Evolutionary conservation across 371 early-diverging fungal genomes (phyloP), one percentile per base, ranked within the genome.

Genomic region (Neoconidiobolus thromboides): DNA sequence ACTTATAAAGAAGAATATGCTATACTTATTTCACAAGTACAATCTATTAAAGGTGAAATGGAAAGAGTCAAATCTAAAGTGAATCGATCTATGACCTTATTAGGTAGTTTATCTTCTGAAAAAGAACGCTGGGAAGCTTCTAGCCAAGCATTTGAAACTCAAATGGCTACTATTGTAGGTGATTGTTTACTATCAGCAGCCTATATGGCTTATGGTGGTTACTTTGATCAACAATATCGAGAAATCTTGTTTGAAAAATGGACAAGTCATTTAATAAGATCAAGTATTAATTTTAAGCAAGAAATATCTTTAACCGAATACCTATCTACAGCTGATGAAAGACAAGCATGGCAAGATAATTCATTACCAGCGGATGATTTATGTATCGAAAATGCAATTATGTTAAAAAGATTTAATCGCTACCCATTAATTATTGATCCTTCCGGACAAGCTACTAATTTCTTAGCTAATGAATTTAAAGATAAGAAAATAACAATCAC

Each of bases 391-490:
- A 97, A 98, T 68, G 96, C 97, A 39, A 87, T 96, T 61, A 96
- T 97, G 85, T 74, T 97, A 43, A 82, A 90, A 64, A 83, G 88
- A 37, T 90, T 84, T 74, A 90, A 93, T 70, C 80, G 97, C 61
- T 97, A 93, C 68, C 96, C 98, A 47, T 75, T 98, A 50, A 81
- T 98, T 59, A 91, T 98, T 67, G 99, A 97, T 76, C 97, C 98
- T 1, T 86, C 93, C 37, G 96, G 95, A 43, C 87, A 94, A 63
- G 96, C 95, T 0, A 79, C 90, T 9, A 71, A 81, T 36, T 96
- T 92, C 74, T 72, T 98, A 68, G 75, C 80, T 64, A 90, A 89
- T 63, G 84, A 86, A 65, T 89, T 82, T 76, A 81, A 82, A 69
- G 81, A 84, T 53, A 80, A 86, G 48, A 92, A 90, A 74, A 83